Conservation (phyloP, 139 green algal species). For the Coccomyxa sp. region DNA sequence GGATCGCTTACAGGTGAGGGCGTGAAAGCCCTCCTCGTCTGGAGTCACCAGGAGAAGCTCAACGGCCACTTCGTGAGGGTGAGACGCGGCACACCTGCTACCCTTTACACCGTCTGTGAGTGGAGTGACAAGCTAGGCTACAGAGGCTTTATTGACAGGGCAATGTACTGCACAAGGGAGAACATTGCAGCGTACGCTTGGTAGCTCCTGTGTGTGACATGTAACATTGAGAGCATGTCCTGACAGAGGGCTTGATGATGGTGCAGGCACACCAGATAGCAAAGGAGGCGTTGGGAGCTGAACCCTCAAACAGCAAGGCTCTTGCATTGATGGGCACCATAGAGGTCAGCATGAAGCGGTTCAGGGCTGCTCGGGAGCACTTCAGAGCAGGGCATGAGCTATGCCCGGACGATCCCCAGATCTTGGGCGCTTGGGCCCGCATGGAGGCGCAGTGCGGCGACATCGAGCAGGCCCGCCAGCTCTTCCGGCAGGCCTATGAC, state of each 20-base stretch:
- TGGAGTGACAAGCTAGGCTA: too few relatives aligned
- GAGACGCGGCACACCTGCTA: too few relatives aligned
- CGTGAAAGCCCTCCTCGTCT: not conserved
- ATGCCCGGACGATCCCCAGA: conserved; percentile 24
- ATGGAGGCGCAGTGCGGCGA: conserved; percentile 19
- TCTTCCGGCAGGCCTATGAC: conserved; percentile 10
- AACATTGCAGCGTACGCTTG: too few relatives aligned
- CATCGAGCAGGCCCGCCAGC: conserved; percentile 16
- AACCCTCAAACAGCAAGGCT: conserved; percentile 39
- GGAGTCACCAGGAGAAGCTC: not conserved
- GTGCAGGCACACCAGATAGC: conserved; percentile 9
- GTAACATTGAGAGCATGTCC: too few relatives aligned
- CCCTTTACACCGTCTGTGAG: too few relatives aligned
- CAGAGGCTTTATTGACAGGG: too few relatives aligned
- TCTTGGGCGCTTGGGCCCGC: conserved; percentile 18
- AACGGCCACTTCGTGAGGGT: not conserved
- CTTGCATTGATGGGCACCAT: conserved; percentile 33
- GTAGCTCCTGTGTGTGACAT: too few relatives aligned
- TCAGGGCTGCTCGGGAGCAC: conserved; percentile 24
- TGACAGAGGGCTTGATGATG: not conserved
- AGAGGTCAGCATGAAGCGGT: not conserved
- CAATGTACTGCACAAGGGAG: too few relatives aligned
- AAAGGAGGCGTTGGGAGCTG: conserved; percentile 21
- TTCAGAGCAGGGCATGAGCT: conserved; percentile 29
- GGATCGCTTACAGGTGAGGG: too few relatives aligned